Evolutionary conservation across 495 filamentous ascomycete species (phyloP), one percentile per base, ranked within the genome.

Genomic region (Penicillium flavigenum): DNA sequence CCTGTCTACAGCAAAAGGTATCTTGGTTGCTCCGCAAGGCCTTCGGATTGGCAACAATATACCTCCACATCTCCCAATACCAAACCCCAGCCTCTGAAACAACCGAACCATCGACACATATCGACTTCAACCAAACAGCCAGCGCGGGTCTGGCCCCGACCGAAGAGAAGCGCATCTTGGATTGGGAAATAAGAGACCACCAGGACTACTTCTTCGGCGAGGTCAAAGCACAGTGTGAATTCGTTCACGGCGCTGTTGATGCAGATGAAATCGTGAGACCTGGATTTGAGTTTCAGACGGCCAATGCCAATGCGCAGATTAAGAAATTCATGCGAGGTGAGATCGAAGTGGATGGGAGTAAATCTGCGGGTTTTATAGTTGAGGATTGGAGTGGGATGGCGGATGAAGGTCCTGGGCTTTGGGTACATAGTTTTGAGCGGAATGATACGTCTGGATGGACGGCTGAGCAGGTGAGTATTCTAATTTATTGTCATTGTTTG

Each of bases 151-250:
- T 54, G 1, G 26, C 51, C 5, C 42, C 29, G 5, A 45, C 51
- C 1, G 36, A 16, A n/a, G 51, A 54, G 17, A 20, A 54, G 29
- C 41, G 41, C 14, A 12, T 36, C 1, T 19, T 54, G 2, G 31
- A 54, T 26, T 54, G 51, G 51, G n/a, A 45, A 36, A 5, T 34
- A 24, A 3, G 2, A 16, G 17, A 26, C 19, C 51, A 54, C 12
- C 31, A 43, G 11, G 51, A 54, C 12, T 54, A 54, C 42, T 36
- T 54, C 29, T 54, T 45, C 31, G 51, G 51, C 7, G 0, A 6
- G 16, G 51, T 54, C 1, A 17, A 54, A 14, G 51, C 14, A 2
- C 29, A 12, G 19, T n/a, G 29, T 10, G 26, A 24, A 34, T 54
- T 36, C 8, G 29, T 54, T 16, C 14, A 36, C 20, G 41, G 51